Percentiles rank a stretch among this genome's conserved stretches.
These are phyloP conservation scores for Tuber aestivum DNA, from an alignment of 495 filamentous ascomycete genomes.

Conservation along the genomic window DNA sequence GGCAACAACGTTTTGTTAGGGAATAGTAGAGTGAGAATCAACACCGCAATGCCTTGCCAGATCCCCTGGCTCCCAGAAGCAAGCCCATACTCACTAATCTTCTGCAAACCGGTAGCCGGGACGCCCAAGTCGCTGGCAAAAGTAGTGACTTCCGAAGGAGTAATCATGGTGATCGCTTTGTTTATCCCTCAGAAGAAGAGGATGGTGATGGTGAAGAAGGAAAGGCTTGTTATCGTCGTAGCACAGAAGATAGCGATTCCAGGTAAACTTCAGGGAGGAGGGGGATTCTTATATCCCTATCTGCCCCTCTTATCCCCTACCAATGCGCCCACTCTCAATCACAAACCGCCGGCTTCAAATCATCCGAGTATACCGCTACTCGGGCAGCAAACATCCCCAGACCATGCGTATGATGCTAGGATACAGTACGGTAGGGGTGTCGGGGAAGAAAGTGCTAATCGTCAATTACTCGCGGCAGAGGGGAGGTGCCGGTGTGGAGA, in stretches of 20 bases:
- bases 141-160: not conserved
- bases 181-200: not conserved
- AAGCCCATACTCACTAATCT: not conserved
- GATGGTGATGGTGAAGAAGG: not conserved
- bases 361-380: not conserved
- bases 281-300: not conserved
- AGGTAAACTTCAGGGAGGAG: not conserved
- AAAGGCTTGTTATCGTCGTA: not conserved
- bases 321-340: not conserved
- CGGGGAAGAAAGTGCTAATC: not conserved
- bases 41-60: not conserved
- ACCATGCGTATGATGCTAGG: not conserved
- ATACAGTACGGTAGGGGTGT: not conserved
- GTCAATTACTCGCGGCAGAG: not conserved
- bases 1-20: not conserved
- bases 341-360: not conserved
- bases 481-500: not conserved
- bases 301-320: not conserved
- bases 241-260: not conserved
- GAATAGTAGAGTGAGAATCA: not conserved
- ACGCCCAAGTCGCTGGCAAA: not conserved
- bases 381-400: not conserved
- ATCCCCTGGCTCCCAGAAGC: not conserved
- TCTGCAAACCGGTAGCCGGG: not conserved
- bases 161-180: not conserved